A percentile compares a stretch with the other conserved stretches of the same genome.
Evolutionary conservation across 2,329 filamentous ascomycete species (phyloP).

Genomic region (Venturia pyrina): DNA sequence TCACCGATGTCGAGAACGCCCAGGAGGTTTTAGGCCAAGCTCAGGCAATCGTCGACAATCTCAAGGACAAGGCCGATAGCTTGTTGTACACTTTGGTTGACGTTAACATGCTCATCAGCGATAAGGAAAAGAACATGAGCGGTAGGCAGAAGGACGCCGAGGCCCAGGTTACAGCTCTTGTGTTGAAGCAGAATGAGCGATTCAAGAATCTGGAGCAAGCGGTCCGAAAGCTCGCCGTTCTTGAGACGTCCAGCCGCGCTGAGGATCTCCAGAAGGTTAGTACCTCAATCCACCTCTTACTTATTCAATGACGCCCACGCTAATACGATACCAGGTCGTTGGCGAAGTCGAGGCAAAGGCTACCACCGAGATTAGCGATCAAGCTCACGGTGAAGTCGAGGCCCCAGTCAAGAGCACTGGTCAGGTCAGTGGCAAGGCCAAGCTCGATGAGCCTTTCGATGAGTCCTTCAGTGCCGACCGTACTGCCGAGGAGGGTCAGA

Average conservation of each 20-base stretch:
- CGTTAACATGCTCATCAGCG: background rate
- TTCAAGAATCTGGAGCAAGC: background rate
- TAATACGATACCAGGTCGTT: background rate
- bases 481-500: background rate
- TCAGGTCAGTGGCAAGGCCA: background rate
- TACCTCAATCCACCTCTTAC: background rate
- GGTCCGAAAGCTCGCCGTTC: background rate
- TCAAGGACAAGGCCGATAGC: background rate
- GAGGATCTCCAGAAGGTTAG: background rate
- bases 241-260: background rate
- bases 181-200: background rate
- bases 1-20: background rate
- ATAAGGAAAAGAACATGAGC: background rate
- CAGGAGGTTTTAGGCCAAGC: background rate
- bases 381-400: background rate
- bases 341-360: background rate
- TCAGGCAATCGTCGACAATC: background rate
- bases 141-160: background rate
- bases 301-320: background rate
- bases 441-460: background rate
- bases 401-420: background rate
- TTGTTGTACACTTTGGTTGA: background rate
- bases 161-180: background rate
- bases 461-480: background rate
- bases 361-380: background rate